A percentile compares a stretch with the other conserved stretches of the same genome.
phyloP scores from a whole-genome alignment of 495 filamentous ascomycete genomes.

The Acidiella bohemica region DNA sequence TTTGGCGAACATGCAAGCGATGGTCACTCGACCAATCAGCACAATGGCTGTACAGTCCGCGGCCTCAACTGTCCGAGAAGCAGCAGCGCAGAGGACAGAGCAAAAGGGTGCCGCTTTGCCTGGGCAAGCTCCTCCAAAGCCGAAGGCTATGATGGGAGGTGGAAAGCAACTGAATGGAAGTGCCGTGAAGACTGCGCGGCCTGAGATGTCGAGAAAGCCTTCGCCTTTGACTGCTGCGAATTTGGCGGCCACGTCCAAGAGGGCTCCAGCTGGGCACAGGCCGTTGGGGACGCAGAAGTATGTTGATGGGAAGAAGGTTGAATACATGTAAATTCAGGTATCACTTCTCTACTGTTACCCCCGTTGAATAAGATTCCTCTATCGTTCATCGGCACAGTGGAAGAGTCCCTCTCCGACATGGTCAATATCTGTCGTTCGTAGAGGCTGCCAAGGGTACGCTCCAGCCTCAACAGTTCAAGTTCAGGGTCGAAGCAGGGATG shows the following conservation, averaged over 20 bases:
- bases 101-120: slow-evolving; percentile 14
- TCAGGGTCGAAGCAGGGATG: too few relatives aligned
- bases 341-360: too few relatives aligned
- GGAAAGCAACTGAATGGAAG: neutral
- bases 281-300: slow-evolving; percentile 17
- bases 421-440: too few relatives aligned
- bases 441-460: too few relatives aligned
- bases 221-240: slow-evolving; percentile 13
- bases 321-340: too few relatives aligned
- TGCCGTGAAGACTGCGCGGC: neutral
- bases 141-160: neutral
- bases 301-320: slow-evolving; percentile 10
- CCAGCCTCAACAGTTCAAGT: too few relatives aligned
- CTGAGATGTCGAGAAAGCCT: neutral
- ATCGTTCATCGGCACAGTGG: too few relatives aligned
- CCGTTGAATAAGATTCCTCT: too few relatives aligned
- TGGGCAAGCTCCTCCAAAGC: slow-evolving; percentile 7
- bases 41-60: slow-evolving; percentile 16
- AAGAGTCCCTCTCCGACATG: too few relatives aligned
- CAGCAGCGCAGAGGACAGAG: slow-evolving; percentile 13
- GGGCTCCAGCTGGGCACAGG: slow-evolving; percentile 3
- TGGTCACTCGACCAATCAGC: slow-evolving; percentile 17
- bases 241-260: slow-evolving; percentile 5
- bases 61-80: slow-evolving; percentile 4
- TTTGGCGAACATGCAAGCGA: slow-evolving; percentile 14